Percentiles rank a stretch among this genome's conserved stretches.
Conservation (phyloP, 2,329 filamentous ascomycete species). For the Fusarium globosum region DNA sequence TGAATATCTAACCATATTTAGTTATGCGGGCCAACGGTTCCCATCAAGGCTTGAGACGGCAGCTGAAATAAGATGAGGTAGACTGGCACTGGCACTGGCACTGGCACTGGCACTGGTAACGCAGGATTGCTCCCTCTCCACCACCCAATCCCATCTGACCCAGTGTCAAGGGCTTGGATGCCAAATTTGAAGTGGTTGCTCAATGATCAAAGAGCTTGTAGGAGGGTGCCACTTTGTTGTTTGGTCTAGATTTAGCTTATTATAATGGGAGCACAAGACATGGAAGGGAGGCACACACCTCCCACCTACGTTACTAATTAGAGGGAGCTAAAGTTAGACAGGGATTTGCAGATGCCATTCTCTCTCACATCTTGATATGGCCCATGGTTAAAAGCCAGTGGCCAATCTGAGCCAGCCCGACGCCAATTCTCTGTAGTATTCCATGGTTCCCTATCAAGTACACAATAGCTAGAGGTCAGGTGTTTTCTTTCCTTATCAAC, state of each 20-base stretch:
- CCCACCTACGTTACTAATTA: slow-evolving; percentile 1
- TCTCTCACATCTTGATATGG: slow-evolving; percentile 24
- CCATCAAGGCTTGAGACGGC: slow-evolving; percentile 17
- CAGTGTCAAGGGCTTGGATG: slow-evolving; percentile 5
- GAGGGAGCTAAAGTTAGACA: slow-evolving; percentile 8
- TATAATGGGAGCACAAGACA: slow-evolving; percentile 25
- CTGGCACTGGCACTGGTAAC: slow-evolving; percentile 15
- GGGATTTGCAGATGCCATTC: slow-evolving; percentile 31
- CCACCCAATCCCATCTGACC: neutral
- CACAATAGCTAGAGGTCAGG: slow-evolving; percentile 38
- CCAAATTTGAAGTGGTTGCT: slow-evolving; percentile 10
- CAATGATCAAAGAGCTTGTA: slow-evolving; percentile 34
- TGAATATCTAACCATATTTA: slow-evolving; percentile 7
- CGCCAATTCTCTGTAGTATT: slow-evolving; percentile 43
- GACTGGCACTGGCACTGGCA: slow-evolving; percentile 13
- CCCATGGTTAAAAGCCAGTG: neutral
- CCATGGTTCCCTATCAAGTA: slow-evolving; percentile 42
- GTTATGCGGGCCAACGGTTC: slow-evolving; percentile 12
- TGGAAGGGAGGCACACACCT: slow-evolving; percentile 23
- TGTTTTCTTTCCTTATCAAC: slow-evolving; percentile 38
- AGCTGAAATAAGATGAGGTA: slow-evolving; percentile 29
- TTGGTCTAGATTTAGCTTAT: slow-evolving; percentile 20
- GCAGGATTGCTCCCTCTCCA: slow-evolving; percentile 9
- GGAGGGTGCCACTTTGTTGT: slow-evolving; percentile 34
- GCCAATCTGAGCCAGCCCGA: slow-evolving; percentile 41